Evolutionary conservation across 192 early-diverging fungal species (phyloP).

Genomic region (Rhizophagus clarus): DNA sequence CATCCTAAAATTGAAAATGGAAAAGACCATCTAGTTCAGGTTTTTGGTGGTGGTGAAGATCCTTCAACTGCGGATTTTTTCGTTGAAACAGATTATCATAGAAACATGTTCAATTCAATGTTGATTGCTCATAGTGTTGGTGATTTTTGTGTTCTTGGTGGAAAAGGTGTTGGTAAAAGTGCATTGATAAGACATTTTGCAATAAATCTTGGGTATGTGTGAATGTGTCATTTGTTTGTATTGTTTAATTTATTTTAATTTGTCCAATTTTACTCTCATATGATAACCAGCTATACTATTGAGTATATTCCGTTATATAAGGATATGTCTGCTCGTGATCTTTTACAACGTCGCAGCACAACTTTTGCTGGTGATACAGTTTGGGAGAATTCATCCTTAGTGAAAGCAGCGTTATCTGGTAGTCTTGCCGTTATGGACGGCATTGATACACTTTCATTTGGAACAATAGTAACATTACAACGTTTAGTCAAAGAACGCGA

Average conservation of each 20-base stretch:
- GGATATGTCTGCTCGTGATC: slow-evolving; percentile 81
- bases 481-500: slow-evolving; percentile 71
- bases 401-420: slow-evolving; percentile 73
- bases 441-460: slow-evolving; percentile 70
- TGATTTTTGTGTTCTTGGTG: slow-evolving; percentile 74
- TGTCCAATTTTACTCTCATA: slow-evolving; percentile 37
- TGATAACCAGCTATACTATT: slow-evolving; percentile 58
- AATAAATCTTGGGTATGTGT: slow-evolving; percentile 41
- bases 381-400: slow-evolving; percentile 74
- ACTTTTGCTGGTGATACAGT: slow-evolving; percentile 70
- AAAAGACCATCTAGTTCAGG: slow-evolving; percentile 32
- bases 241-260: not conserved
- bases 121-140: slow-evolving; percentile 55
- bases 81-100: slow-evolving; percentile 61
- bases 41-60: slow-evolving; percentile 45
- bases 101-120: slow-evolving; percentile 55
- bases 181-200: slow-evolving; percentile 66
- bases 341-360: slow-evolving; percentile 75
- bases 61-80: slow-evolving; percentile 54
- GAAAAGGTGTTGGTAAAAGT: slow-evolving; percentile 75
- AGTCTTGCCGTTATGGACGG: slow-evolving; percentile 75
- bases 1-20: not conserved
- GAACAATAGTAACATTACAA: slow-evolving; percentile 67
- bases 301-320: slow-evolving; percentile 75
- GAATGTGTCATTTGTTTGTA: not conserved